Conservation (phyloP, 495 filamentous ascomycete genomes). For the Parathielavia hyrcaniae region DNA sequence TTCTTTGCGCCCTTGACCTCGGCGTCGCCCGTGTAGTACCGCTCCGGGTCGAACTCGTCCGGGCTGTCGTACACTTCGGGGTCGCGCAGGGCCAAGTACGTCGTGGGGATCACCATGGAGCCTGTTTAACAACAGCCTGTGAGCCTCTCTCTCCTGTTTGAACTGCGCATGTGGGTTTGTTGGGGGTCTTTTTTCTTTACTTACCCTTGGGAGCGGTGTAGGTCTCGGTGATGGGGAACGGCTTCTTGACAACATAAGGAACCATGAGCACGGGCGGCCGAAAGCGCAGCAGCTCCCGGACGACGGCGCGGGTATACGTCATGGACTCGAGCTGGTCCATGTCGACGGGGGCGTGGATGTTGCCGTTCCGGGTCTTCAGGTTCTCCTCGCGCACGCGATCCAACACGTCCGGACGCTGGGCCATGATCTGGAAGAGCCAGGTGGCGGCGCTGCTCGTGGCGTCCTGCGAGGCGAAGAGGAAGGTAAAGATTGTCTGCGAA, state of each 20-base stretch:
- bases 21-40: conserved; percentile 85
- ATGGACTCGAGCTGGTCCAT: conserved; percentile 83
- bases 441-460: conserved; percentile 88
- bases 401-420: conserved; percentile 85
- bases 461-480: conserved; percentile 97
- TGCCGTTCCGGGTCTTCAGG: conserved; percentile 66
- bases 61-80: conserved; percentile 87
- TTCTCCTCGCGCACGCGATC: conserved; percentile 93
- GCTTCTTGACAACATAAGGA: conserved; percentile 90
- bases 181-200: conserved; percentile 10
- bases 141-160: not conserved
- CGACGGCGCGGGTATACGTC: conserved; percentile 85
- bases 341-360: conserved; percentile 60
- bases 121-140: conserved; percentile 4
- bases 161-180: not conserved
- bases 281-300: conserved; percentile 91
- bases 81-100: conserved; percentile 86
- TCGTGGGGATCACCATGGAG: conserved; percentile 88
- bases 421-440: conserved; percentile 93
- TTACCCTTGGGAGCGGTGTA: conserved; percentile 82
- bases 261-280: conserved; percentile 98
- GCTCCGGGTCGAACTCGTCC: conserved; percentile 82
- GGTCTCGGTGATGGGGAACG: conserved; percentile 81
- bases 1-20: conserved; percentile 88
- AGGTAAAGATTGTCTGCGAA: conserved; percentile 90